phyloP scores from a whole-genome alignment of 345 rosid genomes.

The Acer campestre region DNA sequence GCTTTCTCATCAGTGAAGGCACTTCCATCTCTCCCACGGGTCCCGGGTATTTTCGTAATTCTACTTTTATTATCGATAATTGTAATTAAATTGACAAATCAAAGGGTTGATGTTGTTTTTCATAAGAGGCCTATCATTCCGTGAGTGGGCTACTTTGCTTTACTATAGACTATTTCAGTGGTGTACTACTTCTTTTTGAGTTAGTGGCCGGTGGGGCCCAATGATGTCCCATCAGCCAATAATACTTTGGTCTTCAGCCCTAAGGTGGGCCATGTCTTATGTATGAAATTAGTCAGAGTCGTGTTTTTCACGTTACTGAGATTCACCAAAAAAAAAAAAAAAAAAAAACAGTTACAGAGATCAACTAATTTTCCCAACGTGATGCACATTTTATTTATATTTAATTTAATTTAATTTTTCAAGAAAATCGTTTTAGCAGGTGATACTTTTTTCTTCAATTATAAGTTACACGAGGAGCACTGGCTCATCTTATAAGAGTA shows the following conservation, averaged over 20 bases:
- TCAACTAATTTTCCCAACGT: not conserved
- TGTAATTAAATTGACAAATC: not conserved
- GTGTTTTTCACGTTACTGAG: no score
- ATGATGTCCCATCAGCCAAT: not conserved
- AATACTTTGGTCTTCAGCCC: not conserved
- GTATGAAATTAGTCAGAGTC: not conserved
- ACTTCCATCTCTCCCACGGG: conserved; percentile 62
- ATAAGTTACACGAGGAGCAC: no score
- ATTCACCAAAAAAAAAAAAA: no score
- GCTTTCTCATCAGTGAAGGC: conserved; percentile 85
- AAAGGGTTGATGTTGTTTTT: not conserved
- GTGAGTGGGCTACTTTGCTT: no score
- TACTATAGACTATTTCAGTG: not conserved
- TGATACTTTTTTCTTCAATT: no score
- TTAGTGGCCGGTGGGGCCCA: not conserved
- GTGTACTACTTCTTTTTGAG: not conserved
- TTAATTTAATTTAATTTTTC: no score
- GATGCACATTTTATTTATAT: no score
- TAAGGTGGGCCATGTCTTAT: not conserved
- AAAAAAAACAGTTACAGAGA: no score
- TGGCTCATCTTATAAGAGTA: no score
- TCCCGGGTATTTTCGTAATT: conserved; percentile 60
- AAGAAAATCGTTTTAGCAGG: no score
- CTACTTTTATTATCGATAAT: not conserved
- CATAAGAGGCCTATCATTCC: no score